Evolutionary conservation across 2,329 filamentous ascomycete genomes (phyloP), one percentile per base, ranked within the genome.

Genomic region (Bertia moriformis): DNA sequence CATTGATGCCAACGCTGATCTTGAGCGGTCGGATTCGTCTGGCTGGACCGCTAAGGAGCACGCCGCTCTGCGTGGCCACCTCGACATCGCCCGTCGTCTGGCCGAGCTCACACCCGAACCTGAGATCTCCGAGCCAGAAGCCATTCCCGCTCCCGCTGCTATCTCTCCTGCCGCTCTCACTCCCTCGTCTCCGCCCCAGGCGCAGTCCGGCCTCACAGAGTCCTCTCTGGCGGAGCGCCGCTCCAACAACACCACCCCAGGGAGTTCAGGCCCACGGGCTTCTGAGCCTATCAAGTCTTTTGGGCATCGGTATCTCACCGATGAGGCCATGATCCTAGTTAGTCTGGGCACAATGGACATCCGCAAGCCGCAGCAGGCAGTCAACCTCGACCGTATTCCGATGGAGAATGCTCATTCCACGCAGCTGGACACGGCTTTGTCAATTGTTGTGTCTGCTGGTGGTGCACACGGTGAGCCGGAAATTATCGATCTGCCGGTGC

Each of bases 21-120:
- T 86, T 3, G 77, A 79, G 41, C 78, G 73, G 42, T 63, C 69
- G 4, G 91, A 98, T 56, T 82, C 80, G 1, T 95, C 87, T 35
- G 89, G 89, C 5, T 98, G 91, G 91, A 91, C 83, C 3, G 82
- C 88, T 1, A 86, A 81, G 53, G 91, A 98, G 53, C 91, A 98
- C 56, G 89, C 91, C 18, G 83, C 88, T 1, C 63, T 98, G 39
- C 71, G 91, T 54, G 91, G 91, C 0, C 88, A 98, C 55, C 71
- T 96, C 47, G 67, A 73, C 1, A 87, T 96, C 51, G 84, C 87
- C 4, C 66, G 69, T 35, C 70, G 75, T 24, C 68, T 96, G 15
- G 32, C 32, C 10, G 32, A 35, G 17, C 10, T 35, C 12, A 35
- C 10, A 10, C 32, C 32, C 32, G 32, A 7, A 10, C 32, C 32